Base-by-base conservation (phyloP, 768 basidiomycete species). In the Paxillus ammoniavirescens region DNA sequence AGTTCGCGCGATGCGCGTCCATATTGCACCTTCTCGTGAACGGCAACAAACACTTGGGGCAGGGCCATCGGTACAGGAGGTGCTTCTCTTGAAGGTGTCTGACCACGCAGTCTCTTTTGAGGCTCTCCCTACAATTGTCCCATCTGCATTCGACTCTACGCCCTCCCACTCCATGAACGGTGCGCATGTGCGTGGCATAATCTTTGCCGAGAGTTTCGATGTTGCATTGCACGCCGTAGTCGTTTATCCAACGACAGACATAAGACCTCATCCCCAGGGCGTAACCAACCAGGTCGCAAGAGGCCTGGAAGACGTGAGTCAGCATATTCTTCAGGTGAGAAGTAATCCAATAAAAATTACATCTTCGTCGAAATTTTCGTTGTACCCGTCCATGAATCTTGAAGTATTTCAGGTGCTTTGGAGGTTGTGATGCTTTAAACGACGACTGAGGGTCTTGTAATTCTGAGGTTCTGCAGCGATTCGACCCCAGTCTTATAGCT, bases 61-160 rank as follows among this genome's bases (percentile, higher is more conserved):
- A 68, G 0, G 66, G 57, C 64, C 69, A 66, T 1, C 40, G 41
- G 35, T 53, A 58, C 14, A 23, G 49, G 5, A 70, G 58, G 38
- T 68, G 69, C 6, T 1, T 57, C 13, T 66, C 66, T 37, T 64
- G 52, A 2, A 70, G 50, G 21, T 68, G 67, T 1, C 69, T 41
- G 5, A 56, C 49, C 17, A 68, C 40, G 5, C 54, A 56, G 0
- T 52, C 59, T 8, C 10, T 62, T 6, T 8, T 60, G 4, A 67
- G 46, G 6, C 2, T 17, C 0, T 65, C 66, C 2, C 49, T 49
- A 9, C 66, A 67, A 5, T n/a, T 5, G 23, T 17, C 17, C 66
- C 66, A 67, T 14, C 1, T 31, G 35, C 66, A 67, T 7, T 7
- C 2, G 12, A 50, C 33, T 46, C 45, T 57, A 2, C 33, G 10